A percentile compares a stretch with the other conserved stretches of the same genome.
Evolutionary conservation across 805 yeast genomes (phyloP).

Genomic region (Zygoascus bituminiphila): DNA sequence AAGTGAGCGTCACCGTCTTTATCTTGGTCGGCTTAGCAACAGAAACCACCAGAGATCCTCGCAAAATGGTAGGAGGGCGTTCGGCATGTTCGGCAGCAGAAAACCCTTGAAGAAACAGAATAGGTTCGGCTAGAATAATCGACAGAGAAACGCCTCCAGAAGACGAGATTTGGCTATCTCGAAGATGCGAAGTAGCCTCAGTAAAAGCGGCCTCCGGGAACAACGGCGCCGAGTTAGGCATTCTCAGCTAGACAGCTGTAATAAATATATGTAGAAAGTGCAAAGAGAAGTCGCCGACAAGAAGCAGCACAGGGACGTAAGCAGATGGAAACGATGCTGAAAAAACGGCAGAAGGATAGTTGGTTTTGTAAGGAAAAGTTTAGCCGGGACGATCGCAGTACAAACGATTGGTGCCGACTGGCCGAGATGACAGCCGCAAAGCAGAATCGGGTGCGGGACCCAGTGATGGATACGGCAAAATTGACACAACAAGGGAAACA

Average conservation of each 20-base stretch:
- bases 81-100: conserved; percentile 42
- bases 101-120: conserved; percentile 75
- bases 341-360: no score
- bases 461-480: no score
- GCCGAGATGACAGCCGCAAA: no score
- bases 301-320: neutral
- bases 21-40: conserved; percentile 64
- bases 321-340: no score
- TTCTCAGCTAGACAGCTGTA: neutral
- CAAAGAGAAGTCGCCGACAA: neutral
- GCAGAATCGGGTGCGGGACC: no score
- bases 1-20: conserved; percentile 51
- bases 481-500: no score
- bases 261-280: neutral
- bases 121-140: conserved; percentile 71
- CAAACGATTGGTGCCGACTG: no score
- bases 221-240: conserved; percentile 10
- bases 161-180: conserved; percentile 44
- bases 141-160: conserved; percentile 63
- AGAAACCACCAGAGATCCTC: conserved; percentile 70
- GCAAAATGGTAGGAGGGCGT: conserved; percentile 41
- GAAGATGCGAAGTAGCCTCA: conserved; percentile 9
- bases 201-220: conserved; percentile 13
- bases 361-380: no score
- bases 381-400: no score